Conservation (phyloP, 2,329 filamentous ascomycete species). For the Simplicillium aogashimaense region DNA sequence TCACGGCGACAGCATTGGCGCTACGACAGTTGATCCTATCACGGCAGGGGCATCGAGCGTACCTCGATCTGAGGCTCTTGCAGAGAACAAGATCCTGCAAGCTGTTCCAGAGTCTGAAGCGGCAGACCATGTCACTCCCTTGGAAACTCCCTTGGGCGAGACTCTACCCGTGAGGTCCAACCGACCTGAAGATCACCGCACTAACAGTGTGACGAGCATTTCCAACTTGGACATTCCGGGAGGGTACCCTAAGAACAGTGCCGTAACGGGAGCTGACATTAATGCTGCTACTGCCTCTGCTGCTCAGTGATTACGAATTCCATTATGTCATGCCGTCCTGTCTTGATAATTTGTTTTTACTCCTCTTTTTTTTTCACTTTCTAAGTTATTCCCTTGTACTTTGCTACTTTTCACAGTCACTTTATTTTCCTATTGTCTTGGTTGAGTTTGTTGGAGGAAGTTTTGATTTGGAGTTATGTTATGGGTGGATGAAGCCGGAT, state of each 20-base stretch:
- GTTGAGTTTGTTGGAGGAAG: too few relatives aligned
- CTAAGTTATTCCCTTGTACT: not conserved
- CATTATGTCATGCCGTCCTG: not conserved
- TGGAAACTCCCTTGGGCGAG: slow-evolving; percentile 6
- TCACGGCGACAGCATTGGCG: not conserved
- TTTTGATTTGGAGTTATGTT: too few relatives aligned
- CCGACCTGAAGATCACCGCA: slow-evolving; percentile 15
- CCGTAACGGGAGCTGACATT: slow-evolving; percentile 34
- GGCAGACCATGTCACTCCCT: slow-evolving; percentile 6
- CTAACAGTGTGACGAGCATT: slow-evolving; percentile 42
- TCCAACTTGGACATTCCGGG: slow-evolving; percentile 62
- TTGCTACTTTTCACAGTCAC: not conserved
- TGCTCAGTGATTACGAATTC: slow-evolving; percentile 35
- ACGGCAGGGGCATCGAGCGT: slow-evolving; percentile 1
- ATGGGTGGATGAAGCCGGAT: too few relatives aligned
- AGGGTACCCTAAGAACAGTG: slow-evolving; percentile 42
- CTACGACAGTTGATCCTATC: not conserved
- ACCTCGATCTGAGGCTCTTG: not conserved
- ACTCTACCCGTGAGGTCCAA: slow-evolving; percentile 4
- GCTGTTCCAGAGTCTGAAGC: slow-evolving; percentile 9
- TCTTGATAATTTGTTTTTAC: too few relatives aligned
- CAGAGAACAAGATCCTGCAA: slow-evolving; percentile 3
- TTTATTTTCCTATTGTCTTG: slow-evolving; percentile 2
- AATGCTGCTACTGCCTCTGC: slow-evolving; percentile 25
- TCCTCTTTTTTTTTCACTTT: not conserved